A percentile compares a stretch with the other conserved stretches of the same genome.
These are phyloP conservation scores for Epichloe gansuensis DNA, from an alignment of 2,329 filamentous ascomycete genomes.

Conservation along the genomic window DNA sequence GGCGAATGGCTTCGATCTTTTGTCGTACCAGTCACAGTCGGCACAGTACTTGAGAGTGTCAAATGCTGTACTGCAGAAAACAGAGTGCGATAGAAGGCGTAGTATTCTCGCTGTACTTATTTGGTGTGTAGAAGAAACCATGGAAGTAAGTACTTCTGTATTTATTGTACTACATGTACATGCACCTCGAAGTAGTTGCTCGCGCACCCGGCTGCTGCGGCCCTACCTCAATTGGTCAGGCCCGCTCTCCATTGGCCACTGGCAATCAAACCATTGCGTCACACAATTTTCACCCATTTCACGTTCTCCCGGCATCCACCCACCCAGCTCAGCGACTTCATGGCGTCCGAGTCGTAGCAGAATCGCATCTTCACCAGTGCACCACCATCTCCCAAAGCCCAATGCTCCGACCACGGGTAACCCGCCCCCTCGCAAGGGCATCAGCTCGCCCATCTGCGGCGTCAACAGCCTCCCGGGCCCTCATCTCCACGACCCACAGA, in stretches of 20 bases:
- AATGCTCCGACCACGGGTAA: conserved; percentile 4
- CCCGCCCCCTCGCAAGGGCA: conserved; percentile 4
- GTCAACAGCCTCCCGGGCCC: conserved; percentile 14
- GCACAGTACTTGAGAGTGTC: too few relatives aligned
- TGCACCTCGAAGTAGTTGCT: too few relatives aligned
- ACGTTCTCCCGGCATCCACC: too few relatives aligned
- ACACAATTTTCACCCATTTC: not conserved
- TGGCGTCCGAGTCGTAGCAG: not conserved
- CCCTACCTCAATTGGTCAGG: not conserved
- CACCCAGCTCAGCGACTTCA: not conserved
- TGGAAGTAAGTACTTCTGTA: too few relatives aligned
- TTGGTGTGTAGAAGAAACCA: too few relatives aligned
- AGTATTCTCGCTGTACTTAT: too few relatives aligned
- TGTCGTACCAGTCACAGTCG: too few relatives aligned
- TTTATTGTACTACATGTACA: too few relatives aligned
- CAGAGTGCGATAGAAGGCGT: too few relatives aligned
- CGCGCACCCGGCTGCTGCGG: not conserved
- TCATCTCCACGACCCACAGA: conserved; percentile 16
- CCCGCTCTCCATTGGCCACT: not conserved
- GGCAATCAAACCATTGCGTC: not conserved
- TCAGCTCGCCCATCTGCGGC: conserved; percentile 3
- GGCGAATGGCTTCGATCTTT: too few relatives aligned
- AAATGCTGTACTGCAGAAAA: too few relatives aligned
- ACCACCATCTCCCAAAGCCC: not conserved
- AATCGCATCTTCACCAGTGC: not conserved